Conservation (phyloP, 768 basidiomycete genomes). For the Sarcodon sp. region DNA sequence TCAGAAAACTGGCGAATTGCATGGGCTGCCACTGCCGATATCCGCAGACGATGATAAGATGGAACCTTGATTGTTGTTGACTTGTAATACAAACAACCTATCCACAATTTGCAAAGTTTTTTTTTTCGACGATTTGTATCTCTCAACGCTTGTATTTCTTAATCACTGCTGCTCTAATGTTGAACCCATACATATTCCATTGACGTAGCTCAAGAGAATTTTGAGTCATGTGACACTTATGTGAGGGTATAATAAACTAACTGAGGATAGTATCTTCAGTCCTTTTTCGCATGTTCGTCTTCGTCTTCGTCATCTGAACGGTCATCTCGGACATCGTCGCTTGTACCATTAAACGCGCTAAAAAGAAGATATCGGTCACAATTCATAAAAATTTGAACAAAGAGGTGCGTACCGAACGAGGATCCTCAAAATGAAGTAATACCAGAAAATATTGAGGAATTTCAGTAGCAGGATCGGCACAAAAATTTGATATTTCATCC, state of each 20-base stretch:
- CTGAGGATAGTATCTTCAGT: constrained; percentile 1
- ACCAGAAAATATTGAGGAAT: constrained; percentile 89
- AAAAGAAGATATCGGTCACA: not conserved
- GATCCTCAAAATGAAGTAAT: constrained; percentile 71
- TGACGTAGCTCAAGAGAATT: no score
- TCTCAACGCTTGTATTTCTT: no score
- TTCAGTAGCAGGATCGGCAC: constrained; percentile 64
- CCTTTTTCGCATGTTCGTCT: constrained; percentile 21
- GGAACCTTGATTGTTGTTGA: no score
- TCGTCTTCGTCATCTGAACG: constrained; percentile 73
- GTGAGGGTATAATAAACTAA: not conserved
- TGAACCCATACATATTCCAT: no score
- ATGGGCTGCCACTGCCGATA: not conserved
- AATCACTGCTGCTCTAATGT: no score
- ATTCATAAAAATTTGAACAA: not conserved
- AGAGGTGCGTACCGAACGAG: constrained; percentile 43
- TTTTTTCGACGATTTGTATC: no score
- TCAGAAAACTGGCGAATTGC: not conserved
- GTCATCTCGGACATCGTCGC: constrained; percentile 41
- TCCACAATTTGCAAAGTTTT: no score
- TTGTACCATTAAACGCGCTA: constrained; percentile 39
- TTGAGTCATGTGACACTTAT: no score
- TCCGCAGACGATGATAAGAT: no score
- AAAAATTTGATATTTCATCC: constrained; percentile 82
- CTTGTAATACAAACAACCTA: no score